Base-by-base conservation (phyloP, 2,329 filamentous ascomycete species). In the Xylariaceae sp. region DNA sequence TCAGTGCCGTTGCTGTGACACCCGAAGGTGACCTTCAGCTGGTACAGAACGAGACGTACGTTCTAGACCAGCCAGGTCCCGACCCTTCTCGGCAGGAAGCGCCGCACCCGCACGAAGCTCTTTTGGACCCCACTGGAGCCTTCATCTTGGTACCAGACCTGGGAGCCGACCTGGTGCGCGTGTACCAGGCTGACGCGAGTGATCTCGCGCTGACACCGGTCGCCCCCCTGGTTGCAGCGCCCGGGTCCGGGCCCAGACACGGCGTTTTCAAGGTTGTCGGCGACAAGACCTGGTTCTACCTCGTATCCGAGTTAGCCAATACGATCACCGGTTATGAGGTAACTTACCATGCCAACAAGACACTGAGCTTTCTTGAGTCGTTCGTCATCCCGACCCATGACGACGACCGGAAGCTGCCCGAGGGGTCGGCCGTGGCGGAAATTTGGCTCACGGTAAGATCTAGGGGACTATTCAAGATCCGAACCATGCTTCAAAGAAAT, bases 61-160 rank as follows among this genome's bases (percentile, higher is more conserved):
- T 57, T 38, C 56, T 73, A 45, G 46, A 52, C 9, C 53, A 60
- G 7, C 62, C 66, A 3, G 67, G 67, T 1, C 54, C 66, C 26
- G 56, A 64, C 40, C 56, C 64, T 2, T 56, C 62, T 4, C 74
- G 76, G 38, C 79, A 85, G 61, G 67, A 76, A 32, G 66, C 71
- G 6, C 67, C 81, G 3, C 79, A 83, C 55, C 81, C 81, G 15
- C 83, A 87, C 61, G 65, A 83, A 55, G 73, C 76, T n/a, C 59
- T 84, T 38, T 57, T 83, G 26, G 83, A 87, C 56, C 83, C 83
- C 6, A 83, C 78, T 2, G 76, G 74, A 4, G 54, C 68, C n/a
- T 87, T 76, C 59, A 53, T 86, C 19, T 54, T 86, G 8, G 72
- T 80, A 8, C 81, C 83, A 1, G 84, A 87, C 51, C 69, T 89